Evolutionary conservation across 2,329 filamentous ascomycete species (phyloP), one percentile per base, ranked within the genome.

Genomic region (Fusarium liriodendri): DNA sequence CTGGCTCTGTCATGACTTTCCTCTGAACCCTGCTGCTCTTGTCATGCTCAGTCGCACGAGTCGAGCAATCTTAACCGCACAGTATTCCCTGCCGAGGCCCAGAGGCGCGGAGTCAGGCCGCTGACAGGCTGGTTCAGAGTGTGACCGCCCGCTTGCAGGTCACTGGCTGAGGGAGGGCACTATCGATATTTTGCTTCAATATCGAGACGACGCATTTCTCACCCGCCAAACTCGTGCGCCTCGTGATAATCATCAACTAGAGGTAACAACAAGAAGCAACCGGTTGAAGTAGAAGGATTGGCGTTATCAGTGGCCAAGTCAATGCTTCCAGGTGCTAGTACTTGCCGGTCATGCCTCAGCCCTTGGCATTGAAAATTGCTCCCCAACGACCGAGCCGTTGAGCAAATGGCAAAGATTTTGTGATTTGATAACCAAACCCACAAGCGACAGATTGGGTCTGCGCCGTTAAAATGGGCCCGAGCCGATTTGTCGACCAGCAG

Each of bases 341-440:
- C 50, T 32, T 33, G 50, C 50, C n/a, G 27, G 27, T 16, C 27
- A 32, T 54, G 50, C 50, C 27, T 54, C 50, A 54, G 50, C 9
- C 50, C 50, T 54, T 54, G 50, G 50, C 50, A 54, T 54, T 54
- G 50, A 54, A 54, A 54, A 54, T 54, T 54, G 27, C 50, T 54
- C 18, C 50, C 27, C 50, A 54, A 33, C 50, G 27, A 32, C 27
- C 50, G 29, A 54, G 50, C 11, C 11, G 2, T 54, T 54, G 27
- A 33, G 18, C 50, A 54, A 54, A 54, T 18, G n/a, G 50, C 27
- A 54, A 54, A 54, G 50, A 18, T 54, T 54, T 54, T 54, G 18
- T 32, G 50, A 32, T 14, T 33, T 20, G 27, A 54, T 54, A 54
- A 9, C 27, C 27, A 54, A 25, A 13, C 50, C 50, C 50, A 32